Conservation (phyloP, 495 filamentous ascomycete genomes). For the Schizothecium vesticola region DNA sequence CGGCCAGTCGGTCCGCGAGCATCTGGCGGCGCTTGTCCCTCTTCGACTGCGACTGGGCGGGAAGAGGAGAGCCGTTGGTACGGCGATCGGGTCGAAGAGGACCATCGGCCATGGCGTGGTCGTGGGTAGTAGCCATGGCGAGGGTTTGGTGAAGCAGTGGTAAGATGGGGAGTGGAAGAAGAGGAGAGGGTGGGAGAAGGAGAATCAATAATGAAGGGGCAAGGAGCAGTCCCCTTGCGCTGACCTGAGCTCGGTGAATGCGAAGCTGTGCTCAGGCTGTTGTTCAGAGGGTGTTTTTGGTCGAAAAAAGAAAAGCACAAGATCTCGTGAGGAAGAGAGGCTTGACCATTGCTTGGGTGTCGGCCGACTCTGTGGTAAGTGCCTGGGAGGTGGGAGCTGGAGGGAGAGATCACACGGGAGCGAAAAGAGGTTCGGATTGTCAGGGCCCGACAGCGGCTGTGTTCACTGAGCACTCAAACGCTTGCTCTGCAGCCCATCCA, state of each 20-base stretch:
- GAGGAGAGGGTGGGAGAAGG: not conserved
- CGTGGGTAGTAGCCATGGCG: conserved; percentile 33
- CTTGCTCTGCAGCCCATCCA: not conserved
- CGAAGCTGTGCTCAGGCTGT: not conserved
- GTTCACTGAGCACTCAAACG: not conserved
- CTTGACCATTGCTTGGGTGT: not conserved
- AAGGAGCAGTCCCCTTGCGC: not conserved
- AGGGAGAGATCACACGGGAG: not conserved
- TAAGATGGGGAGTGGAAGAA: not conserved
- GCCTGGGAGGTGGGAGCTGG: not conserved
- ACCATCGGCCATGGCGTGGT: conserved; percentile 24
- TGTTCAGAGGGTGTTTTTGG: not conserved
- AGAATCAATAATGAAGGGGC: conserved; percentile 2
- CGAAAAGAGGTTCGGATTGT: not conserved
- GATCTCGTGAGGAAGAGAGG: not conserved
- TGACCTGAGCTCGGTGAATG: not conserved
- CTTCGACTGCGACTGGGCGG: conserved; percentile 62
- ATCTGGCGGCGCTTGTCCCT: conserved; percentile 80
- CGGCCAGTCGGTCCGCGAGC: conserved; percentile 67
- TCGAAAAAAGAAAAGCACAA: not conserved
- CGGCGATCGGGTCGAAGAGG: conserved; percentile 24
- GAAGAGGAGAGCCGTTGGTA: conserved; percentile 26
- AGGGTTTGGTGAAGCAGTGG: not conserved
- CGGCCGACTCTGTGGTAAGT: not conserved
- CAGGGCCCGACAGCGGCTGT: not conserved